A percentile compares a stretch with the other conserved stretches of the same genome.
Conservation (phyloP, 1,284 basidiomycete species). For the Megacollybia platyphylla region DNA sequence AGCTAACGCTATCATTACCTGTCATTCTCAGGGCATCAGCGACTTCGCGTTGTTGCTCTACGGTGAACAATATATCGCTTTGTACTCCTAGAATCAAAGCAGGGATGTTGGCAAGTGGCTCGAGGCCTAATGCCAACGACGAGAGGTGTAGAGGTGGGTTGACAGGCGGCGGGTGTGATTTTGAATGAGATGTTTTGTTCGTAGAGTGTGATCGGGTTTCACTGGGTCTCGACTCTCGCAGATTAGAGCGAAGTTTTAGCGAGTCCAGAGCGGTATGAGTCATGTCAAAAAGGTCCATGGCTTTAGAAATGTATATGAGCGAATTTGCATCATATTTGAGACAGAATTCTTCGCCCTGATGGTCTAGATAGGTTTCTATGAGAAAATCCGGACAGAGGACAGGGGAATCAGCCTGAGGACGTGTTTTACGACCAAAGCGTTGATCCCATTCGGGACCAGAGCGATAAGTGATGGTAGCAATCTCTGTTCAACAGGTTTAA, state of each 20-base stretch:
- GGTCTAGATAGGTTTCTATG: conserved; percentile 98
- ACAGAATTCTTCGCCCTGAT: conserved; percentile 97
- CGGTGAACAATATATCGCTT: conserved; percentile 92
- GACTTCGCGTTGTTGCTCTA: conserved; percentile 94
- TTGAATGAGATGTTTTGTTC: conserved; percentile 42
- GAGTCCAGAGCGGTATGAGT: conserved; percentile 66
- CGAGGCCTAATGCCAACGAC: conserved; percentile 75
- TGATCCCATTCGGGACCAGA: conserved; percentile 99
- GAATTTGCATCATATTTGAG: conserved; percentile 99
- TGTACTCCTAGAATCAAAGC: conserved; percentile 90
- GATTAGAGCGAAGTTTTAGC: conserved; percentile 34
- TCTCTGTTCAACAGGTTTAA: conserved; percentile 43
- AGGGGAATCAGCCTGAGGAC: conserved; percentile 34
- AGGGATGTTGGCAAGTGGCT: conserved; percentile 68
- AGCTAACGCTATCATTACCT: conserved; percentile 81
- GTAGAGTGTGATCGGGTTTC: conserved; percentile 13
- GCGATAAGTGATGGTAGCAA: conserved; percentile 97
- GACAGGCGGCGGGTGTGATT: conserved; percentile 55
- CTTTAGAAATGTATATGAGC: conserved; percentile 96
- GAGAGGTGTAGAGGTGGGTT: conserved; percentile 69
- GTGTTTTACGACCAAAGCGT: conserved; percentile 79
- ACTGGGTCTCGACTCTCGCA: conserved; percentile 12
- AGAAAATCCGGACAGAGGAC: conserved; percentile 93
- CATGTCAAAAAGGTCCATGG: conserved; percentile 99
- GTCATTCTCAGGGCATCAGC: conserved; percentile 86